Percentiles rank a stretch among this genome's conserved stretches.
These are phyloP conservation scores for Pelargonium fulgidum DNA, from an alignment of 441 rosid genomes.

Conservation along the genomic window DNA sequence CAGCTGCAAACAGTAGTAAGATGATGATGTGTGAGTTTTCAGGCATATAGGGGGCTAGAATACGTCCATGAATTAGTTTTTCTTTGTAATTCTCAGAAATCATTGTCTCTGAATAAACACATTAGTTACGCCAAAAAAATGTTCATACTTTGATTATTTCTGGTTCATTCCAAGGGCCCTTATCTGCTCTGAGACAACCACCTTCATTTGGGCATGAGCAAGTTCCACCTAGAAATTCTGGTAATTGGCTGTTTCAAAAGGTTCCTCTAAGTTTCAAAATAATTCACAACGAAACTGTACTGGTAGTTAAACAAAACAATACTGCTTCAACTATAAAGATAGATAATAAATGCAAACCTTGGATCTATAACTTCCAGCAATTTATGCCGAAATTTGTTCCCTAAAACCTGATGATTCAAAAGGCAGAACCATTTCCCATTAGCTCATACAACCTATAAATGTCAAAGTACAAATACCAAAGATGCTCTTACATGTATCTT, in stretches of 20 bases:
- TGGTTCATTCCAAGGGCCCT: constrained; percentile 98
- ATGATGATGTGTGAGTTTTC: background rate
- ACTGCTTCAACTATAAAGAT: no score
- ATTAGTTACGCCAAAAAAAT: background rate
- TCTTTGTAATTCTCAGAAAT: background rate
- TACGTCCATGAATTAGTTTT: no score
- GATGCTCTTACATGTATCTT: constrained; percentile 69
- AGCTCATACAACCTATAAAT: constrained; percentile 1
- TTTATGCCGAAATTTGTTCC: constrained; percentile 87
- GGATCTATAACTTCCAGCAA: constrained; percentile 86
- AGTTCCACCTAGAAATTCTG: constrained; percentile 86
- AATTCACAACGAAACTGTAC: background rate
- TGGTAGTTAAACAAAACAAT: no score
- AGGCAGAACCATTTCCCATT: background rate
- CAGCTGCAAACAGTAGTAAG: constrained; percentile 39
- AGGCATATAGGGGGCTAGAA: no score
- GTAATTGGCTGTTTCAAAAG: constrained; percentile 66
- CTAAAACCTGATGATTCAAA: constrained; percentile 62
- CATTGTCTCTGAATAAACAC: background rate
- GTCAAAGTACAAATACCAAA: background rate
- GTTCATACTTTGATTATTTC: constrained; percentile 65
- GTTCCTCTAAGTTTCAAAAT: background rate
- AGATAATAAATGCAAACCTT: constrained; percentile 46
- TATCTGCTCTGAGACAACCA: constrained; percentile 93
- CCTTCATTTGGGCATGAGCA: constrained; percentile 88